phyloP scores from a whole-genome alignment of 2,329 filamentous ascomycete species.

The Hypoxylon sp. region DNA sequence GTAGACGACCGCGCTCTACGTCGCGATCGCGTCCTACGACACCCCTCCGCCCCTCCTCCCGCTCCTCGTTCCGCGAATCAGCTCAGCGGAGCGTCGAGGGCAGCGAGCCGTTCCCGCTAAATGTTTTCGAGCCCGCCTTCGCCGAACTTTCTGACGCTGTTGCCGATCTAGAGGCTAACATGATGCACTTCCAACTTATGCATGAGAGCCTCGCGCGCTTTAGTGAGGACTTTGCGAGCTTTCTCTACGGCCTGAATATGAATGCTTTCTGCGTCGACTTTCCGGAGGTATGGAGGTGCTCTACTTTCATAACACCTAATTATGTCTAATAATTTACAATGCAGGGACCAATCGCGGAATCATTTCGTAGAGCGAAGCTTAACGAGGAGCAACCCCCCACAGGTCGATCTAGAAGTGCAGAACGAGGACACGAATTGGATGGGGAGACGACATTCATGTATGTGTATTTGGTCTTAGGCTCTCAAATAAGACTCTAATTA shows the following conservation, averaged over 20 bases:
- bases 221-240: constrained; percentile 95
- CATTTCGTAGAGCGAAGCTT: constrained; percentile 78
- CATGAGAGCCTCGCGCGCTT: constrained; percentile 95
- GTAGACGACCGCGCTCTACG: constrained; percentile 51
- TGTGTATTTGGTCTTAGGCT: constrained; percentile 53
- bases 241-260: constrained; percentile 97
- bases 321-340: constrained; percentile 22
- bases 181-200: constrained; percentile 97
- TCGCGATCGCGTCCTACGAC: constrained; percentile 84
- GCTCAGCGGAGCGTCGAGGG: constrained; percentile 70
- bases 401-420: constrained; percentile 51
- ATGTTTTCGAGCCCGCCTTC: constrained; percentile 89
- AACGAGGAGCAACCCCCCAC: constrained; percentile 62
- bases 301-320: not conserved
- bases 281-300: constrained; percentile 76
- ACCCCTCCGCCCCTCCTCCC: constrained; percentile 89
- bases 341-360: constrained; percentile 86
- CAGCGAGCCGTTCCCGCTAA: constrained; percentile 77
- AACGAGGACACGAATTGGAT: constrained; percentile 59
- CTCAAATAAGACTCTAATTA: constrained; percentile 45
- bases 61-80: constrained; percentile 88
- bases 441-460: constrained; percentile 88
- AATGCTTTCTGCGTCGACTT: constrained; percentile 99
- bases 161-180: constrained; percentile 95
- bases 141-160: constrained; percentile 94